Base-by-base conservation (phyloP, 371 early-diverging fungal genomes). In the Catenaria anguillulae region DNA sequence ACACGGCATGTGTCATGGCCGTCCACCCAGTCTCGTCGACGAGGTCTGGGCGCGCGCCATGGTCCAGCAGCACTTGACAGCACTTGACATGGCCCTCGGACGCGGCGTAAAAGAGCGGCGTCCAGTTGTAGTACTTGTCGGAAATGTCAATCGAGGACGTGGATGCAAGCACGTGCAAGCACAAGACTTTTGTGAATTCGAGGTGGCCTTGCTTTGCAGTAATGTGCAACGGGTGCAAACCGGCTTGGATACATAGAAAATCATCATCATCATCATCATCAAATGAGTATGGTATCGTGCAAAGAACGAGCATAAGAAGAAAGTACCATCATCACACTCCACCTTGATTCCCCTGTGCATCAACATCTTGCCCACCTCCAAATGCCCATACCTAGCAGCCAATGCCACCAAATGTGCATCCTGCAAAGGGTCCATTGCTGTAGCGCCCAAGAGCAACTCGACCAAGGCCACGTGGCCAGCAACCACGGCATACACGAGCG, bases 41-140 rank as follows among this genome's bases (percentile, higher is more conserved):
- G 55, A 84, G 70, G 60, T 86, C 81, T 52, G 86, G 78, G 37
- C 80, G 71, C 62, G 88, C 86, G 0, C 89, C 89, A 0, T 88
- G 86, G n/a, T 81, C 82, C 21, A 96, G 68, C 60, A 97, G 70
- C 8, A 88, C 77, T 36, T 79, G 75, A 3, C 88, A 88, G 70
- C 90, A 89, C 29, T 85, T 85, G 0, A 76, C 72, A 67, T 93
- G 85, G 2, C 97, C 97, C 64, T 95, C 93, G 59, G 84, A 82
- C 26, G 91, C 92, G 6, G 93, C 89, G 77, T 90, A 94, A 64
- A 97, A 97, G 4, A 94, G 69, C 0, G 96, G 92, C 4, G 93
- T 88, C 97, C 97, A 97, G 12, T 90, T 85, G 69, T 90, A 85
- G 72, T 92, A 89, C 69, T 84, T 84, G 71, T 97, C 97, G 2